phyloP scores from a whole-genome alignment of 208 protist species.

The Trypanosoma scelopori region DNA sequence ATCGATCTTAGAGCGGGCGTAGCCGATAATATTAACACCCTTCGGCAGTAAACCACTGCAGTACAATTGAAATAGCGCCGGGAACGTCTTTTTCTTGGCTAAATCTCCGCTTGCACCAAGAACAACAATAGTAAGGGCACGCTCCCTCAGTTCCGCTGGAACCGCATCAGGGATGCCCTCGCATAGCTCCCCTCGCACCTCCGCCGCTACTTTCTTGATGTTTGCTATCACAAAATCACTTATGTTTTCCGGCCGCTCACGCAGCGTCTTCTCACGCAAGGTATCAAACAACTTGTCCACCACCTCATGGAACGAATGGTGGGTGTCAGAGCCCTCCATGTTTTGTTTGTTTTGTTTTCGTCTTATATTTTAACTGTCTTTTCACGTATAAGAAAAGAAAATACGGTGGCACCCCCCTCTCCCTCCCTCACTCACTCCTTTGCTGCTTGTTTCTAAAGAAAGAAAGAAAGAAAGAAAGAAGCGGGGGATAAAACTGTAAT shows the following conservation, averaged over 20 bases:
- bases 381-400: constrained; percentile 1
- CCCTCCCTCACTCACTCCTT: too few species aligned
- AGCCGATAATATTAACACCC: constrained; percentile 83
- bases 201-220: constrained; percentile 34
- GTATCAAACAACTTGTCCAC: constrained; percentile 69
- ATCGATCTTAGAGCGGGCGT: constrained; percentile 80
- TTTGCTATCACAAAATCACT: constrained; percentile 46
- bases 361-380: constrained; percentile 4
- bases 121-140: constrained; percentile 82
- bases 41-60: constrained; percentile 72
- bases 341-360: constrained; percentile 3
- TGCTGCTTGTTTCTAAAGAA: too few species aligned
- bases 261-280: constrained; percentile 51
- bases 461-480: too few species aligned
- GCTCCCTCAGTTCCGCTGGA: constrained; percentile 43
- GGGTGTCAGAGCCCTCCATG: neutral
- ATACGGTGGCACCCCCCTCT: neutral
- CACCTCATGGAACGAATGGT: constrained; percentile 39
- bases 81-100: constrained; percentile 93
- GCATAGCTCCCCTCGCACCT: constrained; percentile 17
- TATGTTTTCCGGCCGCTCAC: constrained; percentile 57
- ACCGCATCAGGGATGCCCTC: constrained; percentile 53
- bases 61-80: constrained; percentile 90
- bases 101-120: constrained; percentile 91
- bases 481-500: too few species aligned